Evolutionary conservation across 257 asterid genomes (phyloP), one percentile per base, ranked within the genome.

Genomic region (Capsicum pubescens): DNA sequence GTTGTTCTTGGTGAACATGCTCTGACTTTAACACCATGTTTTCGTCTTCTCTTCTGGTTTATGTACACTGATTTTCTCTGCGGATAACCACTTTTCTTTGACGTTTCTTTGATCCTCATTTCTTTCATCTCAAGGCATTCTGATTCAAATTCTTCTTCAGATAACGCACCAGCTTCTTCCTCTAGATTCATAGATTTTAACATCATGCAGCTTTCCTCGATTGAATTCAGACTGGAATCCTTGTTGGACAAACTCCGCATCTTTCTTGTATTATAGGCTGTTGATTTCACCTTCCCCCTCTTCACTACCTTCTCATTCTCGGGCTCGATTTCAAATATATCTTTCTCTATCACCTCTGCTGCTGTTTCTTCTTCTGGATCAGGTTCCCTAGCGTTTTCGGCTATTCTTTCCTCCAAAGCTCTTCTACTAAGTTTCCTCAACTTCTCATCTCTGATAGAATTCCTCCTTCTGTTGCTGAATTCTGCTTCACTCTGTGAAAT

Each of bases 1-100:
- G 78, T 39, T 32, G 91, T 89, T 84, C 92, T 84, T 54, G 94
- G 97, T 0, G 96, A 92, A 84, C 79, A 74, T 35, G 89, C 71
- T 76, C 86, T 88, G 19, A 39, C 57, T 85, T 86, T 88, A 74
- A 83, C 72, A 3, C 70, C 87, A 59, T 84, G 87, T 89, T 84
- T 91, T 55, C 82, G 60, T 84, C 87, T 89, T 66, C 85, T 93
- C 69, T 55, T 79, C n/a, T 4, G 17, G 81, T 81, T 80, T 66
- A 79, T 50, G 81, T 74, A 71, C 54, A 86, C 71, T 13, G 88
- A 83, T 80, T 79, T 84, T 70, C 87, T 86, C 86, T 67, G 87
- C 36, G 83, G 68, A 82, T 39, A 52, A 21, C 84, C 87, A 13
- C 84, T 55, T 81, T 82, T 85, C 66, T 77, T 69, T 79, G 79